phyloP scores from a whole-genome alignment of 129 eudicot species.

The Flaveria linearis region DNA sequence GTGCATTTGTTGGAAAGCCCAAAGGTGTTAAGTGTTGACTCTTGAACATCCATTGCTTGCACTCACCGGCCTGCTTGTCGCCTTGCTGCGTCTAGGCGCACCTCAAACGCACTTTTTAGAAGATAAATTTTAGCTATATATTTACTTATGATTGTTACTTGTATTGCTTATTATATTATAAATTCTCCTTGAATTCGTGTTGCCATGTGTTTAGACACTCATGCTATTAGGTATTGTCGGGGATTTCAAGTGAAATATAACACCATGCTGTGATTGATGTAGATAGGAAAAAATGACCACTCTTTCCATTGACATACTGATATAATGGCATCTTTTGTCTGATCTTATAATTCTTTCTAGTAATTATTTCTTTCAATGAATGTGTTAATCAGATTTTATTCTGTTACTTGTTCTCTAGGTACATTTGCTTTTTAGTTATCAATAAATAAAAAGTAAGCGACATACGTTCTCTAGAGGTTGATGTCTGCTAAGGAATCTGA shows the following conservation, averaged over 20 bases:
- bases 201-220: background rate
- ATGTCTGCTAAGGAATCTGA: background rate
- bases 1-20: background rate
- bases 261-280: background rate
- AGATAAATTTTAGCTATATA: background rate
- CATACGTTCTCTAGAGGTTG: background rate
- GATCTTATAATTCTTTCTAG: background rate
- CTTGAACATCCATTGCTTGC: background rate
- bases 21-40: background rate
- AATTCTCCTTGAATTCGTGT: background rate
- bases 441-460: background rate
- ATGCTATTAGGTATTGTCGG: background rate
- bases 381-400: background rate
- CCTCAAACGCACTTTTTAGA: background rate
- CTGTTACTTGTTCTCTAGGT: background rate
- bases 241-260: background rate
- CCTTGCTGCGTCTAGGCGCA: background rate
- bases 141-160: background rate
- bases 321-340: background rate
- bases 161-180: background rate
- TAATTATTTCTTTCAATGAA: background rate
- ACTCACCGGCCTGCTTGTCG: background rate
- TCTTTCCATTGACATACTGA: background rate
- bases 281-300: background rate
- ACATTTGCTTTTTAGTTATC: background rate